Evolutionary conservation across 2,329 filamentous ascomycete species (phyloP), one percentile per base, ranked within the genome.

Genomic region (Albifimbria verrucaria): DNA sequence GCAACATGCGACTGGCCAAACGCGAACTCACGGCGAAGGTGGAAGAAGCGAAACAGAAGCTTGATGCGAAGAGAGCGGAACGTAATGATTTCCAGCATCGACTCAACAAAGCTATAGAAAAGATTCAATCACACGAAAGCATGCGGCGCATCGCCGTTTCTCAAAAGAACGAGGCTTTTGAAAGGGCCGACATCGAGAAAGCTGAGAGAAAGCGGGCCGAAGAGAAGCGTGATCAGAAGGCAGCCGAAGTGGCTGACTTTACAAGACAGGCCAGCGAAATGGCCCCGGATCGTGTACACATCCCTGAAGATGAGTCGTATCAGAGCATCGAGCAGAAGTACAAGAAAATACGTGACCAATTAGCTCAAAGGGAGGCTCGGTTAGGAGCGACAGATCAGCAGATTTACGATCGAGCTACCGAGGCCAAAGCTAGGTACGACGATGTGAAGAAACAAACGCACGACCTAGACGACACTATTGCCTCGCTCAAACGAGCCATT

Each of bases 321-420:
- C 65, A 72, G 12, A 85, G 77, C 51, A 75, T 87, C 20, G 74
- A 79, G 57, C 73, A 70, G 51, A 81, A 83, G 63, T 80, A 80
- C 53, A 61, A 78, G 1, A 79, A 77, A 36, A 70, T 92, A 15
- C 68, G 72, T 26, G 74, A 77, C 44, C 83, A 88, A 62, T 70
- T 91, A n/a, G 68, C 76, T 18, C 76, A 77, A 55, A 78, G 82
- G 51, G 78, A 83, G 53, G 71, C 74, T 49, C 76, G 78, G 61
- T 71, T 85, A 45, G 88, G 89, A 22, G 86, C 81, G 49, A 77
- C 81, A 20, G 84, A 88, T 50, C 76, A 87, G 56, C 74, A 90
- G 60, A 87, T 91, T 48, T 78, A 80, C 50, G 74, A 79, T 26
- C 72, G 75, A 9, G 71, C 77, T 15, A 59, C 62, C 4, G 69